Base-by-base conservation (phyloP, 2,329 filamentous ascomycete species). In the Xylaria digitata region DNA sequence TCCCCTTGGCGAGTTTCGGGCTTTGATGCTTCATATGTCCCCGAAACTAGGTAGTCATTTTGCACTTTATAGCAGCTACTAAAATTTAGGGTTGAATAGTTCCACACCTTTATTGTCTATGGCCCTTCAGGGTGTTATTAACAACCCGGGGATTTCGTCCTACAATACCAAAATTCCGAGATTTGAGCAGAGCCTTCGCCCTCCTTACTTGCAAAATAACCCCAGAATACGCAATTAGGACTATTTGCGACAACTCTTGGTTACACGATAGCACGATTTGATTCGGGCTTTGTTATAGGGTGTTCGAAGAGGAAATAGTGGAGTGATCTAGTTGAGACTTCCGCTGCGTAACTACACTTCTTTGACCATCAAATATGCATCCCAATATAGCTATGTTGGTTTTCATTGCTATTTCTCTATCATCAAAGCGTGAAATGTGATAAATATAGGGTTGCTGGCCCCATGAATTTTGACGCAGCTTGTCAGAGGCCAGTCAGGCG, bases 31-130 rank as follows among this genome's bases (percentile, higher is more conserved):
- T 34, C 32, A 21, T 42, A 3, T 4, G 30, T 40, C 23, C 15
- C 17, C n/a, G 3, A 21, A 46, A 45, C 9, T 8, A 7, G 8
- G 40, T 8, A 8, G 13, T n/a, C n/a, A n/a, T 21, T 40, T 32
- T 49, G n/a, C 37, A 11, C 11, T 42, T 9, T 52, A 57, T 19
- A 43, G n/a, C 30, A 30, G 52, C 19, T 53, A 23, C 63, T 68
- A 6, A 26, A 26, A 63, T 23, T 34, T 56, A 17, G 37, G 23
- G 23, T 37, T 48, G 26, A 4, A 26, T 19, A 69, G 66, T 59
- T 76, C 78, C 11, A 73, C 76, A 13, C 81, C 82, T 1, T 75
- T 86, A 11, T 60, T 86, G 9, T 80, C 78, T 55, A 79, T 84
- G 78, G 75, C 77, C 2, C 78, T 81, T 23, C 73, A 74, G 58